Base-by-base conservation (phyloP, 2,329 filamentous ascomycete species). In the Didymella arachidicola region DNA sequence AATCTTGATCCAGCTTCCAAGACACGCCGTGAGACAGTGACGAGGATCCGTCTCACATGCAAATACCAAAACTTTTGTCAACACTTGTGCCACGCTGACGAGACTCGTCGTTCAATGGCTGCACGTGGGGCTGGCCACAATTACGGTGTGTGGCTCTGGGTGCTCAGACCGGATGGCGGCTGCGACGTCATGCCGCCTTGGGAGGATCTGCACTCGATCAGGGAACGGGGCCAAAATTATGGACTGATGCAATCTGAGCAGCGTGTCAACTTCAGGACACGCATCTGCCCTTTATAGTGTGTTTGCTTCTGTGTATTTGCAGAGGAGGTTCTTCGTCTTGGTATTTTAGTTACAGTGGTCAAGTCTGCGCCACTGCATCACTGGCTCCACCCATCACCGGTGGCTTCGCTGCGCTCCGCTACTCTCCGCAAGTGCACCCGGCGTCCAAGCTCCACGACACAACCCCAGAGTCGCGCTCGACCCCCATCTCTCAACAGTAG, bases 151-250 rank as follows among this genome's bases (percentile, higher is more conserved):
- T 36, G 32, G 56, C 56, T 49, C 39, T 27, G 18, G 5, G 41
- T 8, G 41, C 53, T 50, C 22, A 25, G 63, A 41, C 60, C 61
- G 53, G 57, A 53, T 39, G 47, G 64, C 59, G 62, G 63, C 65
- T 52, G 51, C 57, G 45, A 65, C 68, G 65, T 54, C 43, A 47
- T 51, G 52, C 67, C 70, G 62, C 64, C 67, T 66, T 53, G 44
- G 56, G 50, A 43, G 54, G 61, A 63, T 57, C 62, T 62, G 52
- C 57, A 63, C 67, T 60, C 53, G 62, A 66, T 66, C 64, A 66
- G 65, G 70, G 66, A 71, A 57, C 56, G 54, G 55, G 53, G 30
- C 58, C 63, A 64, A 66, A 68, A 65, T 69, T 65, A 67, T 64
- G 62, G 52, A 57, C 53, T 59, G 60, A 63, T 61, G 58, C 58